phyloP scores from a whole-genome alignment of 805 yeast genomes.

The fission yeast (Schizosaccharomyces pombe) region DNA sequence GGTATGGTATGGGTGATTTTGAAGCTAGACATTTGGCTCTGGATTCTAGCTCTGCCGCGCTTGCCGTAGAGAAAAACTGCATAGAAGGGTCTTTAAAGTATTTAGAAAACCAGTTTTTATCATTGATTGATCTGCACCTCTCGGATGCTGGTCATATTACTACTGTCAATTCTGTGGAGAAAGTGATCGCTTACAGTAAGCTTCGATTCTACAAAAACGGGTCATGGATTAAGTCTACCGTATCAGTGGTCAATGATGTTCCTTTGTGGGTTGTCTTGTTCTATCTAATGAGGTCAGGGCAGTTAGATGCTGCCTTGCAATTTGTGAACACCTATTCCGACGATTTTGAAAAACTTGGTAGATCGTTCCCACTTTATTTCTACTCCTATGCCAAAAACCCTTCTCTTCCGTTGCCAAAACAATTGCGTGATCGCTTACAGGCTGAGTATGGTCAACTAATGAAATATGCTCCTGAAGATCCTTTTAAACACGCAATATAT shows the following conservation, averaged over 20 bases:
- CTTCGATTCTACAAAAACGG: slow-evolving; percentile 22
- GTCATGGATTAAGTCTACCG: slow-evolving; percentile 28
- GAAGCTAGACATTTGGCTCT: background rate
- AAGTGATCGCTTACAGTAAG: slow-evolving; percentile 39
- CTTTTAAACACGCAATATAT: slow-evolving; percentile 72
- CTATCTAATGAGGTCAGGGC: slow-evolving; percentile 67
- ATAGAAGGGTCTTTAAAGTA: slow-evolving; percentile 32
- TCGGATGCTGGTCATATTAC: slow-evolving; percentile 42
- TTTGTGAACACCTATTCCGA: slow-evolving; percentile 39
- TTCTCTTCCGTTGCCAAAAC: slow-evolving; percentile 33
- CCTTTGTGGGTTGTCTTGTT: slow-evolving; percentile 91
- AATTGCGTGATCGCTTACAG: slow-evolving; percentile 43
- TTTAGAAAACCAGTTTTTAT: slow-evolving; percentile 57
- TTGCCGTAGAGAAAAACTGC: slow-evolving; percentile 20
- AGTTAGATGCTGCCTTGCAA: slow-evolving; percentile 51
- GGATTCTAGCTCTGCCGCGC: slow-evolving; percentile 6
- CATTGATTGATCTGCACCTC: slow-evolving; percentile 26
- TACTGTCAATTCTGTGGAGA: slow-evolving; percentile 32
- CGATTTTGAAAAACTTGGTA: slow-evolving; percentile 63
- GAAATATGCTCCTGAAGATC: slow-evolving; percentile 46
- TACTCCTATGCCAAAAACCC: slow-evolving; percentile 37
- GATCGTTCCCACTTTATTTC: slow-evolving; percentile 58
- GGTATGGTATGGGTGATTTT: background rate
- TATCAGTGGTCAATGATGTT: slow-evolving; percentile 47
- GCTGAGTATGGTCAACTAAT: slow-evolving; percentile 70